Base-by-base conservation (phyloP, 371 early-diverging fungal species). In the Mucor irregularis region DNA sequence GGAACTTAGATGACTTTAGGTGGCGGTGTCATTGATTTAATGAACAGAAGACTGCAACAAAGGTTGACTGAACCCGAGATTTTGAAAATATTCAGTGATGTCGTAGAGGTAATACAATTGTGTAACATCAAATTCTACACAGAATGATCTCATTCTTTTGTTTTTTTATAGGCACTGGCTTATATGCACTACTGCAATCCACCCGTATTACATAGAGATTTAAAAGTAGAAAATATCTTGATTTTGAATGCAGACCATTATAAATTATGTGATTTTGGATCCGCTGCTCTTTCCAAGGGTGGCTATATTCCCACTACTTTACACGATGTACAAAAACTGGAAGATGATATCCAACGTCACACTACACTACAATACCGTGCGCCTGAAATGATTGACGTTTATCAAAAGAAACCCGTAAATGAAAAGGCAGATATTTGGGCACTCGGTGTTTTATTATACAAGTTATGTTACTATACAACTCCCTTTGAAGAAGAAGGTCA, bases 241-340 rank as follows among this genome's bases (percentile, higher is more conserved):
- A 77, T 78, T 6, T 40, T 75, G 4, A 57, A 60, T 29, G 64
- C 71, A 53, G 83, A 87, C 22, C 78, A 75, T 53, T 92, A 87
- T 71, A 94, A 95, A 67, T 79, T 97, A 33, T 95, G 94, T 69
- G 97, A 97, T 72, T 97, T 95, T 81, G 97, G 97, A 19, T 94
- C 94, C 2, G 84, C 90, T n/a, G 49, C 75, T 2, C 58, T 74
- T 22, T 78, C 75, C 8, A 91, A 93, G 3, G 85, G 85, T 13
- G 65, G 69, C 25, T 80, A 78, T 26, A 70, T 94, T 4, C 80
- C 82, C 34, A 68, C 62, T 21, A 68, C 80, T 5, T 63, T 85
- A 33, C 74, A 72, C 22, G 89, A 93, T 42, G 81, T 92, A n/a
- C 81, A 86, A 52, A 57, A 61, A n/a, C 47, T 94, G 25, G 92